Percentiles rank a stretch among this genome's conserved stretches.
phyloP scores from a whole-genome alignment of 2,329 filamentous ascomycete genomes.

The Nakataea oryzae region DNA sequence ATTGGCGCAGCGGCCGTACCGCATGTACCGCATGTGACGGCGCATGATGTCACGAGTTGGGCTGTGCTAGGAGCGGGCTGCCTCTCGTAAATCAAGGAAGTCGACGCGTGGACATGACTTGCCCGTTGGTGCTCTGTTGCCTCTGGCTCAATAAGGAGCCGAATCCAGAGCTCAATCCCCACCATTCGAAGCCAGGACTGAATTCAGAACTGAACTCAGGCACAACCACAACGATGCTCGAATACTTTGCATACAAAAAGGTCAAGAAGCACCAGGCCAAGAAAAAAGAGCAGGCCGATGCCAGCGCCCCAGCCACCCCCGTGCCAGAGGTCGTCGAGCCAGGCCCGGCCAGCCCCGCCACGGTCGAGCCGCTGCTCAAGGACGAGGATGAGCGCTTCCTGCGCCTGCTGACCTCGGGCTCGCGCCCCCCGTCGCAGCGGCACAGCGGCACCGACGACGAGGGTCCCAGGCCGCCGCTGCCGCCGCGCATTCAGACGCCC shows the following conservation, averaged over 20 bases:
- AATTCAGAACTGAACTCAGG: neutral
- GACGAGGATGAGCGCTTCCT: slow-evolving; percentile 50
- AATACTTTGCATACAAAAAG: slow-evolving; percentile 54
- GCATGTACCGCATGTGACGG: slow-evolving; percentile 1
- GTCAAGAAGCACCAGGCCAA: slow-evolving; percentile 48
- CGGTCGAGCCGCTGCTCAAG: slow-evolving; percentile 36
- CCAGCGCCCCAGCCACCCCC: neutral
- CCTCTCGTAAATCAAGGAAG: neutral
- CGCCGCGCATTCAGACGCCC: slow-evolving; percentile 39
- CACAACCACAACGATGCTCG: slow-evolving; percentile 41
- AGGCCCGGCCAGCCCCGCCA: neutral
- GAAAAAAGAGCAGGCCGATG: slow-evolving; percentile 25
- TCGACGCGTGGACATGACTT: neutral
- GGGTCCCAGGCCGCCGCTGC: slow-evolving; percentile 40
- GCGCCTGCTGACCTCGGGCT: slow-evolving; percentile 34
- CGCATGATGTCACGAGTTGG: neutral
- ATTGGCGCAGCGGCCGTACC: too few species aligned
- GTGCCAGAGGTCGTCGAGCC: slow-evolving; percentile 1
- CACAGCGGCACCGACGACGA: slow-evolving; percentile 21
- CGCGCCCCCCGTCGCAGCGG: slow-evolving; percentile 7
- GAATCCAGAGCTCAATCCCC: neutral
- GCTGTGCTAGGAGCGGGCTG: neutral
- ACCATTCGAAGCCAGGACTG: neutral
- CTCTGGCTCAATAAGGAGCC: neutral
- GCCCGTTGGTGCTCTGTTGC: neutral